These are phyloP conservation scores for Taxawa tesnikishii DNA, from an alignment of 2,329 filamentous ascomycete species.

Conservation along the genomic window DNA sequence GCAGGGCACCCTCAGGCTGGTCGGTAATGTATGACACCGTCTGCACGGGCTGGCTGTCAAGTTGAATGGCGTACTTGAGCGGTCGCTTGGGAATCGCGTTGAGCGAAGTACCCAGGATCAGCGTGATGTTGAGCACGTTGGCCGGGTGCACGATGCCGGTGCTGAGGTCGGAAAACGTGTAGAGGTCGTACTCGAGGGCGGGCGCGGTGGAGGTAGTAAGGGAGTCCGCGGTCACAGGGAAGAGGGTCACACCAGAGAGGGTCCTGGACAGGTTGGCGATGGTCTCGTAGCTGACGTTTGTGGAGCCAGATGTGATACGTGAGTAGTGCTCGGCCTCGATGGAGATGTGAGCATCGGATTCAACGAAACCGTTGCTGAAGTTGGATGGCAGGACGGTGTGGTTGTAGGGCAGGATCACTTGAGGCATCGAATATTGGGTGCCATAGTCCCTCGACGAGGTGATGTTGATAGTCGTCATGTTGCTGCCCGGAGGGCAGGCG, in stretches of 20 bases:
- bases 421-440: conserved; percentile 24
- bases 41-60: conserved; percentile 14
- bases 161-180: conserved; percentile 42
- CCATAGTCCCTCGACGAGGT: conserved; percentile 39
- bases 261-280: conserved; percentile 47
- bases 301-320: conserved; percentile 10
- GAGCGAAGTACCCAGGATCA: conserved; percentile 14
- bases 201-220: conserved; percentile 38
- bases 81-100: conserved; percentile 16
- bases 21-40: conserved; percentile 16
- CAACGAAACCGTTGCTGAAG: conserved; percentile 49
- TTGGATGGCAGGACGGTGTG: conserved; percentile 34
- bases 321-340: conserved; percentile 24
- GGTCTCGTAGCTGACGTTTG: conserved; percentile 35
- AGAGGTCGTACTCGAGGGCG: conserved; percentile 48
- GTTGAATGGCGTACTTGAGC: conserved; percentile 26
- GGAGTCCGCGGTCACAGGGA: conserved; percentile 39
- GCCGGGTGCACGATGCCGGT: conserved; percentile 18
- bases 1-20: conserved; percentile 17
- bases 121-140: conserved; percentile 24
- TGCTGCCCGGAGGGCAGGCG: conserved; percentile 26
- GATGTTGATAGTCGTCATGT: conserved; percentile 35
- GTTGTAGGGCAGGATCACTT: conserved; percentile 44
- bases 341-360: conserved; percentile 37
- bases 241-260: conserved; percentile 44